A percentile compares a stretch with the other conserved stretches of the same genome.
Evolutionary conservation across 2,329 filamentous ascomycete genomes (phyloP).

Genomic region (Claviceps africana): DNA sequence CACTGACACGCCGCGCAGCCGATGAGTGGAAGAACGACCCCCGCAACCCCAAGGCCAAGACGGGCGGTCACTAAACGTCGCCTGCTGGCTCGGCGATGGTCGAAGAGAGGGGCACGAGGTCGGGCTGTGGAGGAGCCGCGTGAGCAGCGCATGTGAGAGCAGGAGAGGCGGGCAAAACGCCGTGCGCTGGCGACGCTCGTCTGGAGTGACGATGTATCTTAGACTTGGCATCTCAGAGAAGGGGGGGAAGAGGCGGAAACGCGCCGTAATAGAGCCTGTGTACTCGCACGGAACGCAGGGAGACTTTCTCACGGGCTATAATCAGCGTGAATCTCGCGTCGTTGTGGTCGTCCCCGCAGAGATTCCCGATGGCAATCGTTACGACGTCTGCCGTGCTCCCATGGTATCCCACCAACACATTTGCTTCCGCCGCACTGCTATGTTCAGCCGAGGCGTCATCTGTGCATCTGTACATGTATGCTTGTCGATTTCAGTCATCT

Average conservation of each 20-base stretch:
- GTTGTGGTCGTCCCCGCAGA: no score
- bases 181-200: not conserved
- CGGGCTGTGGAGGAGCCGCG: no score
- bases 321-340: not conserved
- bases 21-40: slow-evolving; percentile 96
- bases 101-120: not conserved
- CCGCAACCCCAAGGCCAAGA: slow-evolving; percentile 57
- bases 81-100: slow-evolving; percentile 7
- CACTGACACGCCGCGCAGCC: slow-evolving; percentile 38
- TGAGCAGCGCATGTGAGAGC: no score
- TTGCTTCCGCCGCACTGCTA: no score
- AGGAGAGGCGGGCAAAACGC: not conserved
- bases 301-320: not conserved
- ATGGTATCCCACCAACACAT: no score
- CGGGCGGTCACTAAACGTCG: slow-evolving; percentile 29
- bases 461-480: no score
- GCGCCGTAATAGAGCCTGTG: not conserved
- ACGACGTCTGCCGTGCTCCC: no score
- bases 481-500: no score
- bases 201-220: slow-evolving; percentile 28
- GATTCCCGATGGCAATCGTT: no score
- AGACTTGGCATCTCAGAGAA: slow-evolving; percentile 20
- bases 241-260: no score
- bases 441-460: no score
- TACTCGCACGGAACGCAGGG: not conserved